Evolutionary conservation across 441 rosid genomes (phyloP), one percentile per base, ranked within the genome.

Genomic region (Omphalea diandra): DNA sequence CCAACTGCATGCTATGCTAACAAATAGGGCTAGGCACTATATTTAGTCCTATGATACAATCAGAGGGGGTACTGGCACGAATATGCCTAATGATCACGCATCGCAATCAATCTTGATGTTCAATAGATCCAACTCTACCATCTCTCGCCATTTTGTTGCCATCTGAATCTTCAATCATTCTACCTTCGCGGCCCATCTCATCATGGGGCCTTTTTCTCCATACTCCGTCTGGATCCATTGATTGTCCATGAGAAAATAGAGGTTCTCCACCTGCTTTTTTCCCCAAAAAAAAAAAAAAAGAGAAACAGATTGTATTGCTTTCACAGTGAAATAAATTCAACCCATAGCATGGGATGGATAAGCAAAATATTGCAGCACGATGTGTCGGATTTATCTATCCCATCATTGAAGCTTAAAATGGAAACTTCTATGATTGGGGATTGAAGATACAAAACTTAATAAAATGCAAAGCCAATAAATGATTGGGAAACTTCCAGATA

Each of bases 221-320:
- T 26, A 76, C 83, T 67, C 63, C 67, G 40, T 79, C 83, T 69
- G 70, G 76, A 68, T 69, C 82, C 74, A 41, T 58, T 31, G 83
- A 46, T 63, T 69, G 78, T 38, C 74, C 83, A 24, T 67, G 83
- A 27, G 83, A 72, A 67, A 63, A 72, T 26, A 46, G 83, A 49
- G 66, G 83, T 22, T 76, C 84, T 63, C 82, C 84, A 76, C 85
- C 91, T 86, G 90, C 67, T 83, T 67, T 73, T 62, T 71, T 79
- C 47, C 62, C 81, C 78, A 65, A 75, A 62, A 20, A 68, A 74
- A 47, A 36, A 71, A 54, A 59, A 40, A n/a, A 50, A 77, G 72
- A 38, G 27, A 70, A n/a, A 67, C 53, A 72, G 17, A 38, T 63
- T 64, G 79, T 64, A 57, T 60, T 63, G 49, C 65, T 68, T 71